These are phyloP conservation scores for Aschersonia sp. DNA, from an alignment of 2,329 filamentous ascomycete species.

Conservation along the genomic window DNA sequence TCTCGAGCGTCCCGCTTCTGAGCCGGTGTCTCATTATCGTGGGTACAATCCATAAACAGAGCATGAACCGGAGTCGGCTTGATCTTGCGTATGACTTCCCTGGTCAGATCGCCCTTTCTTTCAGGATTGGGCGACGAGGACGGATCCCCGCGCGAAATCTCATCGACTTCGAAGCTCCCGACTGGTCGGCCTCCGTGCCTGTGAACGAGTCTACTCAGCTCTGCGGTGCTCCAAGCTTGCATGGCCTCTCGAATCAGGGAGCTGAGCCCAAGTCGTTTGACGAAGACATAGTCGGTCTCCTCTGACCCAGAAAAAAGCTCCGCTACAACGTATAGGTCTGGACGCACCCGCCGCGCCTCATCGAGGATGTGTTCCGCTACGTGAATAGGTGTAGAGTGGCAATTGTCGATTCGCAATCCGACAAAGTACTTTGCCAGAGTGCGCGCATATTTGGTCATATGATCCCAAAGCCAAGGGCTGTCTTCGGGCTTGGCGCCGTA, in stretches of 20 bases:
- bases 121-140: conserved; percentile 12
- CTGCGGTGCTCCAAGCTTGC: conserved; percentile 93
- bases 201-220: conserved; percentile 85
- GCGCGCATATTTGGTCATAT: conserved; percentile 85
- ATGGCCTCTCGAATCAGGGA: conserved; percentile 92
- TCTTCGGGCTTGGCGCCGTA: conserved; percentile 72
- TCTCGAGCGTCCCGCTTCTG: conserved; percentile 92
- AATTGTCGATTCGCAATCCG: conserved; percentile 95
- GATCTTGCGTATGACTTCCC: conserved; percentile 64
- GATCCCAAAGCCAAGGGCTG: conserved; percentile 88
- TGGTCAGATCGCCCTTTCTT: conserved; percentile 22
- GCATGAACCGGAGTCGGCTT: conserved; percentile 82
- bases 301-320: conserved; percentile 94
- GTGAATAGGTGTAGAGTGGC: conserved; percentile 87
- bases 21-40: conserved; percentile 92
- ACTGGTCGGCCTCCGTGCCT: conserved; percentile 87
- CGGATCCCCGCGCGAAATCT: conserved; percentile 51
- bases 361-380: conserved; percentile 93
- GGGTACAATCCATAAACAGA: conserved; percentile 97
- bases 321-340: conserved; percentile 81
- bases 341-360: conserved; percentile 74
- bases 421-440: conserved; percentile 90
- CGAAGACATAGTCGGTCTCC: conserved; percentile 90
- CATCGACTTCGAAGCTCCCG: conserved; percentile 92
- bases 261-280: conserved; percentile 80